Evolutionary conservation across 2,329 filamentous ascomycete species (phyloP).

Genomic region (Penicillium sp.): DNA sequence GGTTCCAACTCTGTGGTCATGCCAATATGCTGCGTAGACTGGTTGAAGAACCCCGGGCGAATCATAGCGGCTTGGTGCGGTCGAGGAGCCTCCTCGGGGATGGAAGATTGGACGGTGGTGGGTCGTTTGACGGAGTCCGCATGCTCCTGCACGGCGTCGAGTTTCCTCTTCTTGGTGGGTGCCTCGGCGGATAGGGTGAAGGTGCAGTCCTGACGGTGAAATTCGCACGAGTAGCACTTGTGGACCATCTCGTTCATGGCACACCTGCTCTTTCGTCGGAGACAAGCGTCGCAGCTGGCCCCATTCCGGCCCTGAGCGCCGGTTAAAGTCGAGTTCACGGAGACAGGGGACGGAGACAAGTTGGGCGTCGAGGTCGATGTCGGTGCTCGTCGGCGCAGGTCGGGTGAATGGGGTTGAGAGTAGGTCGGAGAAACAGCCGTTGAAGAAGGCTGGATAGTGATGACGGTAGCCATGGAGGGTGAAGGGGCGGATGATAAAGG

Average conservation of each 20-base stretch:
- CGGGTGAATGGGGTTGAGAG: slow-evolving; percentile 26
- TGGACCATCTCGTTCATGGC: slow-evolving; percentile 46
- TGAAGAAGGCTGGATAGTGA: slow-evolving; percentile 42
- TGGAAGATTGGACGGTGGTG: slow-evolving; percentile 19
- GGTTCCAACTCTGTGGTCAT: slow-evolving; percentile 45
- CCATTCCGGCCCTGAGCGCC: slow-evolving; percentile 36
- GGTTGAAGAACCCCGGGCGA: slow-evolving; percentile 35
- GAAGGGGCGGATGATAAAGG: not conserved
- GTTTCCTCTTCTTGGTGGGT: slow-evolving; percentile 41
- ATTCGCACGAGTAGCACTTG: slow-evolving; percentile 46
- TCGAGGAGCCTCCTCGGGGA: slow-evolving; percentile 8
- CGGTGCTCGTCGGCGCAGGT: slow-evolving; percentile 26
- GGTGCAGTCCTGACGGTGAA: slow-evolving; percentile 46
- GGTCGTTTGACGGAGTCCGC: slow-evolving; percentile 36
- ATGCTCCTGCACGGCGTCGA: slow-evolving; percentile 32
- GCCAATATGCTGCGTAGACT: slow-evolving; percentile 43
- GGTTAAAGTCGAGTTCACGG: slow-evolving; percentile 24
- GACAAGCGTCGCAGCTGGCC: slow-evolving; percentile 43
- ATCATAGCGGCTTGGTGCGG: slow-evolving; percentile 24
- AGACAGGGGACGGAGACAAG: slow-evolving; percentile 25
- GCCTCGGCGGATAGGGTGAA: slow-evolving; percentile 35
- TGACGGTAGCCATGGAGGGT: slow-evolving; percentile 38
- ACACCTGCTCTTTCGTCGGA: slow-evolving; percentile 43
- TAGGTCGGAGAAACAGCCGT: slow-evolving; percentile 21
- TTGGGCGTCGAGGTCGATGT: slow-evolving; percentile 21